phyloP scores from a whole-genome alignment of 2,329 filamentous ascomycete genomes.

The Alternaria postmessia region DNA sequence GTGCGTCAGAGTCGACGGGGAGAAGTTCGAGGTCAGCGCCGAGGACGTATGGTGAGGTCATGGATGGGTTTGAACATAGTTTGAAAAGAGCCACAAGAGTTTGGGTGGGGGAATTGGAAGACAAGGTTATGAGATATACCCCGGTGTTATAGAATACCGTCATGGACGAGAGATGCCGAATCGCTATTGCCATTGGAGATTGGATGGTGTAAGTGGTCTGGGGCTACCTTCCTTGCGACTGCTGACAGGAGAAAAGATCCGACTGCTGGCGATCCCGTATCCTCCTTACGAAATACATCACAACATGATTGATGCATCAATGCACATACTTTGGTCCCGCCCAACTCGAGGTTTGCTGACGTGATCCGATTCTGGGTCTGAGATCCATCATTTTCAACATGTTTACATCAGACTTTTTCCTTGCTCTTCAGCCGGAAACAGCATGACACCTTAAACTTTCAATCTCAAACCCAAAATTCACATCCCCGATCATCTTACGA shows the following conservation, averaged over 20 bases:
- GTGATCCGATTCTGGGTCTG: background rate
- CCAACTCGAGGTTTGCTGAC: background rate
- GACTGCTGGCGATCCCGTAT: background rate
- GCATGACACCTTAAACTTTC: background rate
- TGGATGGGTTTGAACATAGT: background rate
- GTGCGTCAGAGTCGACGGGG: constrained; percentile 82
- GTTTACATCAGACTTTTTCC: background rate
- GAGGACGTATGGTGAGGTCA: constrained; percentile 79
- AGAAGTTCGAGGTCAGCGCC: constrained; percentile 78
- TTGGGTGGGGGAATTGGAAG: background rate
- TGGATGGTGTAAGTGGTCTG: background rate
- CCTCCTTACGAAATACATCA: background rate
- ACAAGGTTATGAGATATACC: background rate
- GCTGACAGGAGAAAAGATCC: background rate
- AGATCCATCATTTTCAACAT: background rate
- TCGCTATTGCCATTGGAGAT: background rate
- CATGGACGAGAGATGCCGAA: background rate
- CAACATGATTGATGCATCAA: accelerated
- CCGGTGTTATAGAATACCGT: background rate
- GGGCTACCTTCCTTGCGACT: background rate
- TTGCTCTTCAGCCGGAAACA: background rate
- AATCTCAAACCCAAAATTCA: background rate
- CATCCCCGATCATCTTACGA: background rate
- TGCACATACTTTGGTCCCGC: no score
- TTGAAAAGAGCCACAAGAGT: background rate